Base-by-base conservation (phyloP, 108 stramenopile species). In the Pseudonitzschia multiseries region DNA sequence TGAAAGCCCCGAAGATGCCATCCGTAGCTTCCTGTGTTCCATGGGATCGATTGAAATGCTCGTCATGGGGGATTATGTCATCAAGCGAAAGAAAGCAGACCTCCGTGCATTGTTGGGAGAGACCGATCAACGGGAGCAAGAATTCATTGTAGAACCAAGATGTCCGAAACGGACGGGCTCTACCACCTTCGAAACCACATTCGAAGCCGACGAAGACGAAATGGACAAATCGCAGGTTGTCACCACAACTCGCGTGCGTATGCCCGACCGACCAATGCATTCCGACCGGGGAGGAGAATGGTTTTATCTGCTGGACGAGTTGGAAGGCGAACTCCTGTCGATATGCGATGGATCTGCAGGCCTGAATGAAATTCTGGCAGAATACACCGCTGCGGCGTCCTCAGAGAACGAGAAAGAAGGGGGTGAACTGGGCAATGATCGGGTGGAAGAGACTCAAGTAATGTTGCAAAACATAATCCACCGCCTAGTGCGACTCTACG, bases 21-120 rank as follows among this genome's bases (percentile, higher is more conserved):
- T 96, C 32, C 79, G 87, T 27, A 94, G 92, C 60, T 96, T 94
- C 69, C 81, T 96, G 6, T 87, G 78, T 36, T 88, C 89, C 32
- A 89, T 91, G 89, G 94, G 94, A 44, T 78, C 90, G 12, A 89
- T 93, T 44, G 90, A 95, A 80, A 77, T 90, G 79, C 79, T 95
- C 13, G 89, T 93, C 18, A 86, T 95, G 86, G 94, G 90, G 50
- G 87, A 93, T 73, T 90, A 90, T 53, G 76, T 93, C 13, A 87
- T 95, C 70, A 85, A 78, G 43, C 83, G 94, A 18, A 93, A 90
- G 72, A 62, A 79, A 31, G 77, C 86, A 18, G 74, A 91, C 78
- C 52, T 95, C 18, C 79, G 84, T 20, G 74, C 64, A 32, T 73
- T 95, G 27, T 64, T 95, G 12, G 91, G 94, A 28, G 89, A 89